Percentiles rank a stretch among this genome's conserved stretches.
Conservation (phyloP, 2,329 filamentous ascomycete genomes). For the Ophiocordyceps unilateralis region DNA sequence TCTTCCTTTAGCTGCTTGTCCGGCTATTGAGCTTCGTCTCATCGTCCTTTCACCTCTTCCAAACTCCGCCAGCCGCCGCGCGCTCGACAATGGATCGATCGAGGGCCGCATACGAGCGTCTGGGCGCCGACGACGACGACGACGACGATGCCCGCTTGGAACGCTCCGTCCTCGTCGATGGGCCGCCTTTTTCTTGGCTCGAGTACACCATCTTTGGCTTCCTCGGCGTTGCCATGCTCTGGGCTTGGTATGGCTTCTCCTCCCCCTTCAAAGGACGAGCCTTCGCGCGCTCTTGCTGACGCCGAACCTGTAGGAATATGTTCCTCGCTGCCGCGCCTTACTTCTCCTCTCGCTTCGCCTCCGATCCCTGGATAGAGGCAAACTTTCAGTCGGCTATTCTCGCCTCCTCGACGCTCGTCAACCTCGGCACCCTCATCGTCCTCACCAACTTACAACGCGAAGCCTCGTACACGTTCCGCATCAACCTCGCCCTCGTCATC, state of each 20-base stretch:
- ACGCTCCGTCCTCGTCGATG: constrained; percentile 13
- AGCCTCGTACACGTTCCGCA: constrained; percentile 78
- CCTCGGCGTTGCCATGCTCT: constrained; percentile 84
- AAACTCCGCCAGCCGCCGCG: background rate
- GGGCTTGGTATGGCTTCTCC: constrained; percentile 62
- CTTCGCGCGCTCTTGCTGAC: too few relatives aligned
- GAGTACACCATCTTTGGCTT: constrained; percentile 77
- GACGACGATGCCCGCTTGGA: constrained; percentile 1
- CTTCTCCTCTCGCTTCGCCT: constrained; percentile 67
- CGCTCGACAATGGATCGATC: constrained; percentile 8
- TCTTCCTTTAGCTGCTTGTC: too few relatives aligned
- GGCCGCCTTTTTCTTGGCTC: constrained; percentile 57
- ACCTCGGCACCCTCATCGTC: constrained; percentile 57
- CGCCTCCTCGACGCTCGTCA: constrained; percentile 71
- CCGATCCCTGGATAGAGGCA: constrained; percentile 50
- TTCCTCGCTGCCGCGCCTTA: constrained; percentile 90
- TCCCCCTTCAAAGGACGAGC: background rate
- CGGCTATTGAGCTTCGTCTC: background rate
- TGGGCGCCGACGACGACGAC: constrained; percentile 11
- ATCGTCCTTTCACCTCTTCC: background rate
- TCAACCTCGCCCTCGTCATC: constrained; percentile 57
- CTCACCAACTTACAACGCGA: constrained; percentile 65
- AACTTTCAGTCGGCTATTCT: constrained; percentile 87
- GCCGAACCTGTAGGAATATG: constrained; percentile 59
- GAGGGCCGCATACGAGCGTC: constrained; percentile 15